Evolutionary conservation across 108 stramenopile genomes (phyloP).

Genomic region (Fragilaria crotonensis): DNA sequence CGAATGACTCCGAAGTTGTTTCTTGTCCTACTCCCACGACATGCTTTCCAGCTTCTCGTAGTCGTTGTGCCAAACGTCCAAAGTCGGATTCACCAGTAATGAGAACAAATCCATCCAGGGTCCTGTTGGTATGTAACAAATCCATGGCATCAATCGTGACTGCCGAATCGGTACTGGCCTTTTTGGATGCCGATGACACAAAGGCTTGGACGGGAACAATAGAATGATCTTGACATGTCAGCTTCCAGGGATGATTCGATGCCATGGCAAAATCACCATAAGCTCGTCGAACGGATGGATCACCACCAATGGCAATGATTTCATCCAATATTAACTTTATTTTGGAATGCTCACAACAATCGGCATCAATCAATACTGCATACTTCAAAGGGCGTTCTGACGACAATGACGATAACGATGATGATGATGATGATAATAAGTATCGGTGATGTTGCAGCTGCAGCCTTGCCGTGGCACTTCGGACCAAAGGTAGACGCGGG

Average conservation of each 20-base stretch:
- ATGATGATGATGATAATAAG: too few relatives aligned
- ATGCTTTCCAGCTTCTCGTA: not conserved
- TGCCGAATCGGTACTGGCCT: not conserved
- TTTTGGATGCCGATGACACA: not conserved
- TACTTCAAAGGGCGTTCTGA: too few relatives aligned
- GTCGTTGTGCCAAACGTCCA: not conserved
- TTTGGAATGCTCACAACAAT: not conserved
- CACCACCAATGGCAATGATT: not conserved
- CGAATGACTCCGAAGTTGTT: not conserved
- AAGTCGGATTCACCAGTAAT: not conserved
- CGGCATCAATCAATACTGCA: constrained; percentile 1
- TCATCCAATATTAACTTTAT: not conserved
- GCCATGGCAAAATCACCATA: not conserved
- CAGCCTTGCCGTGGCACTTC: too few relatives aligned
- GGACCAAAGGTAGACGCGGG: too few relatives aligned
- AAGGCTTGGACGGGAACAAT: not conserved
- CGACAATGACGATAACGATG: too few relatives aligned
- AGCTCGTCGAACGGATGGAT: not conserved
- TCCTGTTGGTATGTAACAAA: not conserved
- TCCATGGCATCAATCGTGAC: constrained; percentile 5
- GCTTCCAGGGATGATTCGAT: not conserved
- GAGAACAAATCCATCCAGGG: not conserved
- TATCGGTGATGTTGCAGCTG: too few relatives aligned
- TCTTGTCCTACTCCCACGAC: not conserved
- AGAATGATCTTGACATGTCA: not conserved